phyloP scores from a whole-genome alignment of 2,329 filamentous ascomycete genomes.

The Lasiodiplodia citricola region DNA sequence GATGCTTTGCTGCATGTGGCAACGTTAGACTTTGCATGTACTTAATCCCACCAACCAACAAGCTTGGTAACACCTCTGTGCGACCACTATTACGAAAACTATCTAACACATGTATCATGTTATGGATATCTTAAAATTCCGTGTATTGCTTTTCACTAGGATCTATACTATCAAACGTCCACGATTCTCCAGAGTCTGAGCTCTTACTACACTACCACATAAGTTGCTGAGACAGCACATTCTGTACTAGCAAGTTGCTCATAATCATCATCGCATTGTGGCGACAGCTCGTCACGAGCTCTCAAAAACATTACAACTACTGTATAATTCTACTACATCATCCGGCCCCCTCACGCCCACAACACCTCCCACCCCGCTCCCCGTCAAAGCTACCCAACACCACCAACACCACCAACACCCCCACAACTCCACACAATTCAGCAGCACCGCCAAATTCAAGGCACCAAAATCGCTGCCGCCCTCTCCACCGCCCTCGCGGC shows the following conservation, averaged over 20 bases:
- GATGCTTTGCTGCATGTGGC: too few relatives aligned
- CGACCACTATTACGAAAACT: too few relatives aligned
- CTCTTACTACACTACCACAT: not conserved
- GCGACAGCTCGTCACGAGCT: not conserved
- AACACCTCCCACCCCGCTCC: too few relatives aligned
- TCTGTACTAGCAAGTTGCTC: not conserved
- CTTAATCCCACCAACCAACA: too few relatives aligned
- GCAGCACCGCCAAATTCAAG: not conserved
- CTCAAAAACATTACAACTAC: not conserved
- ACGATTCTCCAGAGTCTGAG: too few relatives aligned
- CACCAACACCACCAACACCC: not conserved
- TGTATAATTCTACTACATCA: not conserved
- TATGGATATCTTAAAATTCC: too few relatives aligned
- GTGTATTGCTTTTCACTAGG: too few relatives aligned
- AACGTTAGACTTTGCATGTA: too few relatives aligned
- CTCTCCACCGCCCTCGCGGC: slow-evolving; percentile 8
- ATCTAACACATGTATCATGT: too few relatives aligned
- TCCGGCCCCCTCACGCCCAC: not conserved
- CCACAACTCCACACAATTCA: not conserved
- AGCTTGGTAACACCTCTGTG: too few relatives aligned
- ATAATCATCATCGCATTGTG: not conserved
- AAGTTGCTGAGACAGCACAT: not conserved
- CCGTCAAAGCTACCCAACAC: too few relatives aligned
- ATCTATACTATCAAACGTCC: too few relatives aligned
- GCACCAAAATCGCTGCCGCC: slow-evolving; percentile 25